Base-by-base conservation (phyloP, 495 filamentous ascomycete genomes). In the Geopyxis carbonaria region DNA sequence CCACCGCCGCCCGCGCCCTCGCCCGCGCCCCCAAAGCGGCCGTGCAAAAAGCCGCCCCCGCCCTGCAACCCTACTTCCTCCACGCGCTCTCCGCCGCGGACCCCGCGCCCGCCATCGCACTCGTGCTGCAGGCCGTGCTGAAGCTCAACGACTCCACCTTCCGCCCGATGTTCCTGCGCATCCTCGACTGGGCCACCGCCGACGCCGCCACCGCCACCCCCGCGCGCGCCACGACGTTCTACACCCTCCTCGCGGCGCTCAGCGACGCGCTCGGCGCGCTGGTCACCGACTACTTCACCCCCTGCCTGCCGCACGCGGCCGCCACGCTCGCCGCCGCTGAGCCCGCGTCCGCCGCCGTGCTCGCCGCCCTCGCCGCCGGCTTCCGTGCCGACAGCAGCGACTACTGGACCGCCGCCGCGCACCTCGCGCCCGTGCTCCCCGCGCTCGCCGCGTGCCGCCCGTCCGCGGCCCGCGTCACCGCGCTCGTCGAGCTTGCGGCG, bases 61-160 rank as follows among this genome's bases (percentile, higher is more conserved):
- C 67, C 9, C 62, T 93, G n/a, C n/a, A n/a, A n/a, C n/a, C n/a
- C n/a, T n/a, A n/a, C n/a, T 5, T 39, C 9, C 70, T 77, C 14
- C 65, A 63, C 33, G 67, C 92, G 31, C 66, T 80, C 42, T 66
- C 69, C 24, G 67, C 69, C 2, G 73, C 91, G 38, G 83, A 89
- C 56, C 61, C 89, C 36, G 51, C 69, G 43, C 47, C 59, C 38
- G 44, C 42, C 38, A 59, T 47, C 6, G 51, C 41, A 18, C 67
- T 71, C 25, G 51, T 85, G 21, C 72, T 95, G 27, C 78, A 82
- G 56, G 86, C 93, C 75, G 79, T 89, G 35, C 80, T 91, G 61
- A 94, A 94, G 66, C 68, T 95, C 15, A 95, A 93, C 59, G 91
- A 97, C 58, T 72, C 77, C n/a, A 72, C 79, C 13, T 97, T 95